These are phyloP conservation scores for Cystobasidium sp. DNA, from an alignment of 1,284 basidiomycete genomes.

Conservation along the genomic window DNA sequence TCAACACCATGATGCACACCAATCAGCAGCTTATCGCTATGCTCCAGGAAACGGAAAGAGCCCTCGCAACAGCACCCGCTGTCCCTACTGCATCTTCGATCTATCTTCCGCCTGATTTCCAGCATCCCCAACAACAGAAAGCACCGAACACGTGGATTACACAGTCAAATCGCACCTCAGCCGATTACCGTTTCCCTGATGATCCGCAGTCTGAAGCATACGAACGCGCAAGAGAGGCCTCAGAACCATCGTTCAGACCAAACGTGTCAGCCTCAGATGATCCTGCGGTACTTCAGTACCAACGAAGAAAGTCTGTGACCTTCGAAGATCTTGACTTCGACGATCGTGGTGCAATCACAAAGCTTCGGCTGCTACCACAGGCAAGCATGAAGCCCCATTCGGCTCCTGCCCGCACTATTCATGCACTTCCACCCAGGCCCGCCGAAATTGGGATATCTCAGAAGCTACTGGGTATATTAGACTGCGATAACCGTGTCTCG, in stretches of 20 bases:
- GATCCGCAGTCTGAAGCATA: too few species aligned
- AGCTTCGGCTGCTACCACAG: neutral
- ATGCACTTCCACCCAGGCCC: constrained; percentile 8
- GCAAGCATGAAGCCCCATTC: too few species aligned
- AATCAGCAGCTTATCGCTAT: constrained; percentile 27
- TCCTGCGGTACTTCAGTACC: constrained; percentile 9
- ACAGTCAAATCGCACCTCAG: neutral
- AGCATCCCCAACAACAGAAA: neutral
- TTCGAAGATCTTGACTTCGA: neutral
- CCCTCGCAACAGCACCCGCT: neutral
- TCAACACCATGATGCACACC: constrained; percentile 30
- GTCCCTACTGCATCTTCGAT: neutral
- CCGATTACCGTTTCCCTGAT: neutral
- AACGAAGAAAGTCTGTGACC: constrained; percentile 9
- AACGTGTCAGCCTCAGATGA: constrained; percentile 5
- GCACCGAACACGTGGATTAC: neutral
- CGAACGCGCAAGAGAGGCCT: neutral
- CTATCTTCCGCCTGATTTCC: neutral
- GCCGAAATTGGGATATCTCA: neutral
- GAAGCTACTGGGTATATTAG: neutral
- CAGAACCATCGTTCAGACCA: neutral
- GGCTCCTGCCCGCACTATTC: neutral
- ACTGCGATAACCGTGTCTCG: neutral
- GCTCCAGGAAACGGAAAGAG: constrained; percentile 21
- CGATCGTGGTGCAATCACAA: neutral